These are phyloP conservation scores for Vigna hirtella DNA, from an alignment of 306 rosid species.

Conservation along the genomic window DNA sequence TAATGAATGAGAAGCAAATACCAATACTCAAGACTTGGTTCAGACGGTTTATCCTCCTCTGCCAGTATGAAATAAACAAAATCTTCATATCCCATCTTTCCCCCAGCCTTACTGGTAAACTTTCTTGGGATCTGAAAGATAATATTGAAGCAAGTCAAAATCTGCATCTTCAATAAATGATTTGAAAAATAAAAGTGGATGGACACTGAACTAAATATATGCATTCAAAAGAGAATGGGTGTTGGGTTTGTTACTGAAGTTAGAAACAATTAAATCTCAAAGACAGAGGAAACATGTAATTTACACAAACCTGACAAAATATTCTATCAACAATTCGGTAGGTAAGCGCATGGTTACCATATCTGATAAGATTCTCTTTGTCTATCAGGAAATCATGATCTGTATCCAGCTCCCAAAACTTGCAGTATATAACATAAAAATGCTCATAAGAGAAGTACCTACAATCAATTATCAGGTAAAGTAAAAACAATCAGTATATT, in stretches of 20 bases:
- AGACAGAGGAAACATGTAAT: constrained; percentile 37
- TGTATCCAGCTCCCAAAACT: constrained; percentile 99
- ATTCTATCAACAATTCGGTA: constrained; percentile 98
- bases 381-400: constrained; percentile 99
- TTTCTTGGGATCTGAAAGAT: constrained; percentile 84
- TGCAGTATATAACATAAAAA: constrained; percentile 99
- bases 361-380: constrained; percentile 98
- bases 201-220: constrained; percentile 18
- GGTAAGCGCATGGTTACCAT: constrained; percentile 99
- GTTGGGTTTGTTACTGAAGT: constrained; percentile 3
- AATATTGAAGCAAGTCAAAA: constrained; percentile 41
- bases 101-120: constrained; percentile 95
- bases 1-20: constrained; percentile 51
- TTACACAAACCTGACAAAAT: constrained; percentile 94
- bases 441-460: constrained; percentile 99
- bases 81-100: constrained; percentile 99
- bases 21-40: constrained; percentile 99
- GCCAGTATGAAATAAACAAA: constrained; percentile 95
- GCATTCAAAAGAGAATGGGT: constrained; percentile 19
- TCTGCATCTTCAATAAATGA: constrained; percentile 36
- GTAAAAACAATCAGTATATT: constrained; percentile 10
- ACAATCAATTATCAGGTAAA: constrained; percentile 39
- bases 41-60: constrained; percentile 97
- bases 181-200: constrained; percentile 14
- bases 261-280: constrained; percentile 30